These are phyloP conservation scores for Verruconis gallopava DNA, from an alignment of 2,329 filamentous ascomycete genomes.

Conservation along the genomic window DNA sequence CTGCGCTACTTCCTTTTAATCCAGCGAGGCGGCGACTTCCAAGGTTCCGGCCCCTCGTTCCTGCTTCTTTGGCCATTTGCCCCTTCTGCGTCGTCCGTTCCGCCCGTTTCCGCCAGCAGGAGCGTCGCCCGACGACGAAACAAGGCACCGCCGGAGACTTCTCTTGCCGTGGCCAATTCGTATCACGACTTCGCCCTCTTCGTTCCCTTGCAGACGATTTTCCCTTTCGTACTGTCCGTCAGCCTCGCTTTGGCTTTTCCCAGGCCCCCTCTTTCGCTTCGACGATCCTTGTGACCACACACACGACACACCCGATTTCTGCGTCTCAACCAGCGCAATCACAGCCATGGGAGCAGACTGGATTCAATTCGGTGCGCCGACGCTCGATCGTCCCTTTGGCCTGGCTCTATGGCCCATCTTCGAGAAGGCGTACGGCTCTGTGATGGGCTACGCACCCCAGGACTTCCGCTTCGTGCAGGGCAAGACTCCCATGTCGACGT, in stretches of 20 bases:
- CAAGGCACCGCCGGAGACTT: too few relatives aligned
- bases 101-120: background rate
- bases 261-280: background rate
- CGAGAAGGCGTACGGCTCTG: conserved; percentile 65
- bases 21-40: too few relatives aligned
- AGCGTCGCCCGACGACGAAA: background rate
- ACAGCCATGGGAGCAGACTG: conserved; percentile 5
- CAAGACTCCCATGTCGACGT: conserved; percentile 77
- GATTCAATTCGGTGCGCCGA: conserved; percentile 43
- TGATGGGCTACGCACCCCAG: conserved; percentile 69
- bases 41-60: too few relatives aligned
- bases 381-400: conserved; percentile 85
- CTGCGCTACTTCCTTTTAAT: too few relatives aligned
- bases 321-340: background rate
- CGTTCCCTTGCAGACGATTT: background rate
- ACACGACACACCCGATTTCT: background rate
- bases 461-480: conserved; percentile 76
- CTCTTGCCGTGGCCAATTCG: background rate
- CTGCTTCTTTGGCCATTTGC: background rate
- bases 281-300: background rate
- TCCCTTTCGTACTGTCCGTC: background rate
- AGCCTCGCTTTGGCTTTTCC: too few relatives aligned
- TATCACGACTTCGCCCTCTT: background rate
- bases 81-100: background rate
- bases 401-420: conserved; percentile 89